Conservation (phyloP, 495 filamentous ascomycete species). For the Hyaloscypha bicolor region DNA sequence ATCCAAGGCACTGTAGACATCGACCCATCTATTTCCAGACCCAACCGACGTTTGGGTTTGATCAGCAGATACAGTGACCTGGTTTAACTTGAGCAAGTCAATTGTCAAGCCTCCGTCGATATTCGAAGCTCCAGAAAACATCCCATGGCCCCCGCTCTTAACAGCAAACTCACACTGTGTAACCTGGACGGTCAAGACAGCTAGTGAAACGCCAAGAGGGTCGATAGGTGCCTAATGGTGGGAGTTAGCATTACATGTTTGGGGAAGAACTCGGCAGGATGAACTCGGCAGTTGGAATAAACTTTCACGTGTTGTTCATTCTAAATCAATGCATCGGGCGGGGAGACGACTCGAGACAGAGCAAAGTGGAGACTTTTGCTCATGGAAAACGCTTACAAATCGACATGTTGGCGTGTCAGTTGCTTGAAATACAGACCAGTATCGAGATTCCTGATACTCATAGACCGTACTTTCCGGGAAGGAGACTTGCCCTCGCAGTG, state of each 20-base stretch:
- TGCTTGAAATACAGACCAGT: slow-evolving; percentile 55
- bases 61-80: slow-evolving; percentile 38
- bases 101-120: slow-evolving; percentile 58
- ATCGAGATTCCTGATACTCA: slow-evolving; percentile 30
- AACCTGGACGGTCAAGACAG: slow-evolving; percentile 37
- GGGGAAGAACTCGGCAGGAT: no score
- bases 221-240: slow-evolving; percentile 30
- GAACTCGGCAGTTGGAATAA: no score
- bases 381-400: neutral
- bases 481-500: slow-evolving; percentile 27
- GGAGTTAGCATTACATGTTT: no score
- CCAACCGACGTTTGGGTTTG: slow-evolving; percentile 42
- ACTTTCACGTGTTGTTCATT: no score
- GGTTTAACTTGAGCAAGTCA: slow-evolving; percentile 50
- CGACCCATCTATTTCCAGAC: slow-evolving; percentile 51
- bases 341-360: no score
- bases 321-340: no score
- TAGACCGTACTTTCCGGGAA: slow-evolving; percentile 21
- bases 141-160: slow-evolving; percentile 54
- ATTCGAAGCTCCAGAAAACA: slow-evolving; percentile 50
- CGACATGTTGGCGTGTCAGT: slow-evolving; percentile 31
- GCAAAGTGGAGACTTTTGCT: no score
- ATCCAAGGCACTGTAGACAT: slow-evolving; percentile 54
- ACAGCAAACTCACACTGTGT: slow-evolving; percentile 49
- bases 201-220: slow-evolving; percentile 41